Percentiles rank a stretch among this genome's conserved stretches.
Conservation (phyloP, 805 yeast genomes). For the Gaillardinia entomophila region DNA sequence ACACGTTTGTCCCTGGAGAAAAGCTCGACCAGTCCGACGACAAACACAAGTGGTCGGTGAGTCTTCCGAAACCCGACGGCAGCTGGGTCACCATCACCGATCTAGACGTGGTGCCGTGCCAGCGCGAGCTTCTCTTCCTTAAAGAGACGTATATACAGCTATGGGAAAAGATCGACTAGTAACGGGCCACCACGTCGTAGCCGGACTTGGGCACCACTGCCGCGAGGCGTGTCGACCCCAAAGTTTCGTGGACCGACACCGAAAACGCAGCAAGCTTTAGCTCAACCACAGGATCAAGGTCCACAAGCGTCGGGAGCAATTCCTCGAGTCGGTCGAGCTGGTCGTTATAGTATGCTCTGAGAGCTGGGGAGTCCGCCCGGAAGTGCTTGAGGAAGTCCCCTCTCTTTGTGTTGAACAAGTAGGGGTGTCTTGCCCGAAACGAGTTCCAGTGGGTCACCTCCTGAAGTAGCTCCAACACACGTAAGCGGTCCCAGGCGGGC, state of each 20-base stretch:
- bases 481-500: background rate
- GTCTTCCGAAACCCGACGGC: constrained; percentile 26
- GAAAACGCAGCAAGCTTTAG: background rate
- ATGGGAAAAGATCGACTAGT: constrained; percentile 44
- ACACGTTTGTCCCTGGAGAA: constrained; percentile 8
- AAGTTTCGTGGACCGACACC: background rate
- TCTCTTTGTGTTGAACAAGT: constrained; percentile 1
- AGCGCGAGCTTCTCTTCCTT: constrained; percentile 55
- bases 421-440: constrained; percentile 5
- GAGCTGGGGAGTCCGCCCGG: background rate
- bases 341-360: background rate
- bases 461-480: background rate
- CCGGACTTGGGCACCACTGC: no score
- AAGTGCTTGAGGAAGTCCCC: background rate
- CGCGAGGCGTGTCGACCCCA: background rate
- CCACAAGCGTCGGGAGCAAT: background rate
- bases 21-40: constrained; percentile 13
- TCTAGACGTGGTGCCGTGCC: constrained; percentile 39
- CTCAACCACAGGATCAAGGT: background rate
- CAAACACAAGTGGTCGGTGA: constrained; percentile 46
- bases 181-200: no score
- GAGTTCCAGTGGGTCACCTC: constrained; percentile 6
- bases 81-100: constrained; percentile 61
- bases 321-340: background rate
- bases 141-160: constrained; percentile 62